Percentiles rank a stretch among this genome's conserved stretches.
Conservation (phyloP, 208 protist species). For the Leishmania guyanensis region DNA sequence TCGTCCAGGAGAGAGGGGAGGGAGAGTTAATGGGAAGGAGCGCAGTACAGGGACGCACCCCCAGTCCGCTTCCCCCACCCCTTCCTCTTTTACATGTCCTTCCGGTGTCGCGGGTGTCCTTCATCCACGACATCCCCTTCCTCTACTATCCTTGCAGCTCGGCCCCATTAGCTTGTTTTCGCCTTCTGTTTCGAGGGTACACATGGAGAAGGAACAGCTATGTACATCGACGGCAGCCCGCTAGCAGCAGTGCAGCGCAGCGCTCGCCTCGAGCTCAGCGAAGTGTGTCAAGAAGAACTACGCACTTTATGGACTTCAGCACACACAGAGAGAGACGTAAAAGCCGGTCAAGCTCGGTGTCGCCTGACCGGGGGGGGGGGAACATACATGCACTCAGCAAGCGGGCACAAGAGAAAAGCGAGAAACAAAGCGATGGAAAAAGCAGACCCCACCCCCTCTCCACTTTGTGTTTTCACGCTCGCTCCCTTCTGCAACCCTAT, state of each 20-base stretch:
- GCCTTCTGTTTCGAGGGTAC: not conserved
- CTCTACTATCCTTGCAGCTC: not conserved
- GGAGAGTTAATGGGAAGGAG: not conserved
- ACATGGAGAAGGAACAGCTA: not conserved
- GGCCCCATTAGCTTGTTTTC: not conserved
- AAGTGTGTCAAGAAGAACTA: not conserved
- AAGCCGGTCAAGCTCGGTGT: not conserved
- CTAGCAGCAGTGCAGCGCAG: not conserved
- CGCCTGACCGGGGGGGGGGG: not conserved
- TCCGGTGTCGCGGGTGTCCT: not conserved
- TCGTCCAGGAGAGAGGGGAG: not conserved
- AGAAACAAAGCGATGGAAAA: not conserved
- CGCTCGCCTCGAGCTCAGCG: not conserved
- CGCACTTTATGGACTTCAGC: not conserved
- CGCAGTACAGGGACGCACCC: not conserved
- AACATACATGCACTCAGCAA: not conserved
- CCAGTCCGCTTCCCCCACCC: not conserved
- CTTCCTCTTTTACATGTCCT: not conserved
- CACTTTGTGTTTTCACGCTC: not conserved
- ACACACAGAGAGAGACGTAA: not conserved
- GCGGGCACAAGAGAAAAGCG: not conserved
- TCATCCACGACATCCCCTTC: not conserved
- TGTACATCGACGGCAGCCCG: not conserved
- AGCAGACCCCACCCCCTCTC: not conserved
- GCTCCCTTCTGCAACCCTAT: not conserved